Percentiles rank a stretch among this genome's conserved stretches.
Conservation (phyloP, 129 eudicot species). For the Rutidosis leptorrhynchoides region DNA sequence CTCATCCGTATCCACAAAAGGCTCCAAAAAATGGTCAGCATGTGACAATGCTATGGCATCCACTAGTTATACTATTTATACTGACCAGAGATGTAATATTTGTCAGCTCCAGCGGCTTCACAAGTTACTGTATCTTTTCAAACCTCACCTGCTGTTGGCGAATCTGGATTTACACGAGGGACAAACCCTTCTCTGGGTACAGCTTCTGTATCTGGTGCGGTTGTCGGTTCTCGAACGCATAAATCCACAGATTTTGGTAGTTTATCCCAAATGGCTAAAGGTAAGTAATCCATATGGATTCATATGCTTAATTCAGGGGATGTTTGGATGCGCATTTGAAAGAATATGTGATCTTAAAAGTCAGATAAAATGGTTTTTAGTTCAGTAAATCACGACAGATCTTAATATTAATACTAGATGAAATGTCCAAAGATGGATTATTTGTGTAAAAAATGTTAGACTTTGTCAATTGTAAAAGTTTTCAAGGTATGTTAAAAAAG, state of each 20-base stretch:
- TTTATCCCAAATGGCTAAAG: slow-evolving; percentile 41
- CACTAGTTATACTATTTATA: neutral
- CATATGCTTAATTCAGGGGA: neutral
- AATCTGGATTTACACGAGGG: slow-evolving; percentile 42
- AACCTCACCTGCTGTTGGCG: slow-evolving; percentile 42
- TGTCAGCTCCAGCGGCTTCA: slow-evolving; percentile 58
- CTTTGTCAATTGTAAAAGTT: neutral
- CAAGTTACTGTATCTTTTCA: slow-evolving; percentile 47
- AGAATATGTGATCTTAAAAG: neutral
- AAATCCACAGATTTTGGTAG: slow-evolving; percentile 24
- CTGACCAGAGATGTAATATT: slow-evolving; percentile 10
- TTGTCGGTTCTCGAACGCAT: neutral
- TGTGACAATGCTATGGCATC: neutral
- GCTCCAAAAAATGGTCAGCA: slow-evolving; percentile 75
- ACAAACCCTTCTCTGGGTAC: slow-evolving; percentile 48
- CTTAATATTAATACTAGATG: neutral
- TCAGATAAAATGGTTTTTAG: neutral
- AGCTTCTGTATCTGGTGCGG: slow-evolving; percentile 19
- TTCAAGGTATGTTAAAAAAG: neutral
- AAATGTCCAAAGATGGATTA: neutral
- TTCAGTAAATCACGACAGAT: neutral
- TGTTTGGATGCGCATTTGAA: neutral
- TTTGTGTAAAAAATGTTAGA: neutral
- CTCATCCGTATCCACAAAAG: slow-evolving; percentile 97
- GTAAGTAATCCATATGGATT: slow-evolving; percentile 21